Evolutionary conservation across 768 basidiomycete genomes (phyloP).

Genomic region (Daedaleopsis nitida): DNA sequence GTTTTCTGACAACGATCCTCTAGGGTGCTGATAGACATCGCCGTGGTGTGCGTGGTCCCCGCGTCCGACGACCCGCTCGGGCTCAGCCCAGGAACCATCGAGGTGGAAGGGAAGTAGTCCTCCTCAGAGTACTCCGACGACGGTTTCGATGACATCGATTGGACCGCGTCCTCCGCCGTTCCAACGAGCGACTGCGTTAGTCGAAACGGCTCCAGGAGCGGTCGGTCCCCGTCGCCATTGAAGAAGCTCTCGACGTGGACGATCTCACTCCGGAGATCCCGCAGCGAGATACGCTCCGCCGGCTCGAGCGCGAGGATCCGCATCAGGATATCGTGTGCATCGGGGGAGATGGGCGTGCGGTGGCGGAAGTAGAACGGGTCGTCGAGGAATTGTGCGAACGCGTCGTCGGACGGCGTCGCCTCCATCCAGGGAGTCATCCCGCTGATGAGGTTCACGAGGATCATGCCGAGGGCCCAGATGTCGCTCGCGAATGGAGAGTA

Average conservation of each 20-base stretch:
- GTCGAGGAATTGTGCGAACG: constrained; percentile 8
- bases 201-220: too few species aligned
- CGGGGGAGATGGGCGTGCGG: too few species aligned
- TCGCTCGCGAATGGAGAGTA: constrained; percentile 35
- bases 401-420: constrained; percentile 30
- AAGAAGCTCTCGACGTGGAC: constrained; percentile 26
- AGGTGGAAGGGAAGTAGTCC: too few species aligned
- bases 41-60: too few species aligned
- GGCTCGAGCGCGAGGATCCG: constrained; percentile 34
- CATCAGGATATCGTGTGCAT: background rate
- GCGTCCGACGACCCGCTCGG: too few species aligned
- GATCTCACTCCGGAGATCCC: constrained; percentile 20
- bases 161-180: too few species aligned
- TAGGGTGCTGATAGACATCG: too few species aligned
- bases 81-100: too few species aligned
- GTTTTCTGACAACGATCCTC: too few species aligned
- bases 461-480: constrained; percentile 38
- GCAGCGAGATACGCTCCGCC: constrained; percentile 18
- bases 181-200: too few species aligned
- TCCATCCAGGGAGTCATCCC: constrained; percentile 52
- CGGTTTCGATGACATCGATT: too few species aligned
- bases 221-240: constrained; percentile 8
- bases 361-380: background rate
- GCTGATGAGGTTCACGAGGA: constrained; percentile 51
- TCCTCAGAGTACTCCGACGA: too few species aligned